Base-by-base conservation (phyloP, 257 asterid genomes). In the Dorcoceras hygrometricum region DNA sequence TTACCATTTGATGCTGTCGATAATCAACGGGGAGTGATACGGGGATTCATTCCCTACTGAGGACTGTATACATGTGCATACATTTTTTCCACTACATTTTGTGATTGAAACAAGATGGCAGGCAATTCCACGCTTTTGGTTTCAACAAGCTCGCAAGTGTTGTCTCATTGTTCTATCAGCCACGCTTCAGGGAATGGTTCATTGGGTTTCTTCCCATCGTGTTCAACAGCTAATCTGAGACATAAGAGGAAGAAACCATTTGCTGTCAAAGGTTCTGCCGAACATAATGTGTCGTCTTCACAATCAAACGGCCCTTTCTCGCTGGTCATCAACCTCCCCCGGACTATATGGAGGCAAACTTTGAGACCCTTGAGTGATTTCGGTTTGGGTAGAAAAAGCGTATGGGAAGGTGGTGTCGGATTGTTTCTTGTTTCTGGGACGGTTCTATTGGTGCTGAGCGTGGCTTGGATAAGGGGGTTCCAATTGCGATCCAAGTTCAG, bases 341-440 rank as follows among this genome's bases (percentile, higher is more conserved):
- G 73, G 68, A 69, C 59, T 4, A 73, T 94, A 23, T 94, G 99
- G 99, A 90, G 74, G 78, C 92, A 79, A 72, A 89, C 96, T 27
- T 56, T 90, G 75, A 82, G 79, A 67, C 99, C 99, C 23, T 74
- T 94, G 89, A 79, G 87, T 69, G 91, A 94, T 83, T 90, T 88
- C 72, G 98, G 99, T 73, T 90, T 88, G 57, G 98, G 99, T 39
- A 84, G 80, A 83, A 90, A 87, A 82, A 90, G 99, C 69, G 80
- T 94, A 31, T 94, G 99, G 97, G 97, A 94, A 78, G 97, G 99
- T 73, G 99, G 97, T 73, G 97, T 94, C 34, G 99, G 97, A 51
- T 71, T 94, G 82, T 94, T 94, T 82, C 80, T 94, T 4, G 80
- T 90, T 62, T 90, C 98, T 0, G 96, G 99, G 31, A 85, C 95